These are phyloP conservation scores for Pseudopithomyces maydicus DNA, from an alignment of 2,329 filamentous ascomycete genomes.

Conservation along the genomic window DNA sequence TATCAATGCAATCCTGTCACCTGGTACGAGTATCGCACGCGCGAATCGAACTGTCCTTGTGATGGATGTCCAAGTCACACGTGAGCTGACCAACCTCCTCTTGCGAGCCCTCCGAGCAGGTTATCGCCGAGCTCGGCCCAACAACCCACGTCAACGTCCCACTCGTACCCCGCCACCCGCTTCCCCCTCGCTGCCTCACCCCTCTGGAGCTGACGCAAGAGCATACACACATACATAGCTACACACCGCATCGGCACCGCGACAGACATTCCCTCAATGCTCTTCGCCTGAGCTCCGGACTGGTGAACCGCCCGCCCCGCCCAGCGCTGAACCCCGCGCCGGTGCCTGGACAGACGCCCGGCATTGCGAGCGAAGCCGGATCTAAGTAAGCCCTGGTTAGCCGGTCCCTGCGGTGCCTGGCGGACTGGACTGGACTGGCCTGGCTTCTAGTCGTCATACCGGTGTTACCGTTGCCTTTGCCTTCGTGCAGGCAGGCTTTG, in stretches of 20 bases:
- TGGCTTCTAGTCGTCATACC: slow-evolving; percentile 16
- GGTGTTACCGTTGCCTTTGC: not conserved
- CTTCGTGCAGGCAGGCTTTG: not conserved
- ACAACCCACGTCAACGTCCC: slow-evolving; percentile 1
- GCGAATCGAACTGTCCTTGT: slow-evolving; percentile 9
- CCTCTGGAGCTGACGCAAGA: slow-evolving; percentile 32
- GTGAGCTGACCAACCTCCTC: slow-evolving; percentile 5
- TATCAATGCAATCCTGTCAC: slow-evolving; percentile 10
- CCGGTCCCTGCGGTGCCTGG: slow-evolving; percentile 15
- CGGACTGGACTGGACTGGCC: no score
- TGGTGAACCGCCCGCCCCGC: slow-evolving; percentile 3
- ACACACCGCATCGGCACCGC: slow-evolving; percentile 10
- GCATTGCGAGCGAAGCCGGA: slow-evolving; percentile 8
- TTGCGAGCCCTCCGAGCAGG: not conserved
- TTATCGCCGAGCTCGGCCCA: not conserved
- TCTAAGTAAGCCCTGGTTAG: slow-evolving; percentile 3
- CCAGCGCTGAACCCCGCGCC: slow-evolving; percentile 7
- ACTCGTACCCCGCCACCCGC: slow-evolving; percentile 13
- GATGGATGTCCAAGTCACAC: slow-evolving; percentile 17
- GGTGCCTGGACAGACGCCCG: slow-evolving; percentile 14
- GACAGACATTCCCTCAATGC: slow-evolving; percentile 25
- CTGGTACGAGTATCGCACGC: not conserved
- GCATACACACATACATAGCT: no score
- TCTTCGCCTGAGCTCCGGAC: slow-evolving; percentile 32
- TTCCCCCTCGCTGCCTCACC: slow-evolving; percentile 12